A percentile compares a stretch with the other conserved stretches of the same genome.
These are phyloP conservation scores for Vigna nakashimae DNA, from an alignment of 306 rosid species.

Conservation along the genomic window DNA sequence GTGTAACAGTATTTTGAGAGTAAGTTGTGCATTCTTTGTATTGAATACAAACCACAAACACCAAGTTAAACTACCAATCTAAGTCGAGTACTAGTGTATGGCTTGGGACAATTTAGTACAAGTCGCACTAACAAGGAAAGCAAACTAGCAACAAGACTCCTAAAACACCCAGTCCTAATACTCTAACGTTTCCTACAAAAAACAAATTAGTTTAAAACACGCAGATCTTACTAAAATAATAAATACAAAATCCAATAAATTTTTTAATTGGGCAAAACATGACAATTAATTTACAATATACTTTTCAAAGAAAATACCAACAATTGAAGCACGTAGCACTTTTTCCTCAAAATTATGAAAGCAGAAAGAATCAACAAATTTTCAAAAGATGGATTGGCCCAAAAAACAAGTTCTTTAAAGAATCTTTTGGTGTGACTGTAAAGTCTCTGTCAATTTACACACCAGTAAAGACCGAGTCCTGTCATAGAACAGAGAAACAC, in stretches of 20 bases:
- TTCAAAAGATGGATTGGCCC: background rate
- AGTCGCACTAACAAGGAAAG: background rate
- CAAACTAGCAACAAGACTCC: constrained; percentile 23
- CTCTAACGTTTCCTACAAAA: background rate
- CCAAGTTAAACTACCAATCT: background rate
- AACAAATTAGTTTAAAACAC: background rate
- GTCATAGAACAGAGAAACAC: constrained; percentile 11
- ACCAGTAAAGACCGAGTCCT: background rate
- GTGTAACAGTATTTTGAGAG: background rate
- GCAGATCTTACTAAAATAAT: background rate
- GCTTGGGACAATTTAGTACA: background rate
- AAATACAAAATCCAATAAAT: background rate
- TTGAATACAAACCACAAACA: background rate
- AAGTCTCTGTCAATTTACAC: constrained; percentile 10
- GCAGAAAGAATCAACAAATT: constrained; percentile 3
- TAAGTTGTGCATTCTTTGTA: background rate
- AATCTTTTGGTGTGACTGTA: constrained; percentile 9
- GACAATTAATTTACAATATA: background rate
- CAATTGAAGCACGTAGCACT: background rate
- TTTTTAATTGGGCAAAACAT: background rate
- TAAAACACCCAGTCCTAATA: constrained; percentile 23
- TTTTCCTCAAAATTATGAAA: constrained; percentile 13
- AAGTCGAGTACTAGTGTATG: background rate
- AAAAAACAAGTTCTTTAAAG: constrained; percentile 2
- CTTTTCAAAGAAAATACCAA: background rate